A percentile compares a stretch with the other conserved stretches of the same genome.
Conservation (phyloP, 108 stramenopile species). For the Parietichytrium sp. region DNA sequence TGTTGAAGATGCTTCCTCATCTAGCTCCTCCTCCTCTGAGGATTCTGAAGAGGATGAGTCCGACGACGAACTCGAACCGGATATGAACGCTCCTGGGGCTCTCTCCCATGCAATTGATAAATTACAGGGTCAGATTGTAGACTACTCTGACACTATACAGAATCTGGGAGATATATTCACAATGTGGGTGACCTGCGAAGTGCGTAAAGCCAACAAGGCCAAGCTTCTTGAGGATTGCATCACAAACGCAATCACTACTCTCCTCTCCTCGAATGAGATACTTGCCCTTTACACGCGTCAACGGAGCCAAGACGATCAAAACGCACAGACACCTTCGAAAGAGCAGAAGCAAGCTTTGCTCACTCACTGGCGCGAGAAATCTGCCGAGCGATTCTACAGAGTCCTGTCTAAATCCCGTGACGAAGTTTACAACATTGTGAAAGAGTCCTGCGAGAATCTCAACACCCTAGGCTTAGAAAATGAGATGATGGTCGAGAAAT, state of each 20-base stretch:
- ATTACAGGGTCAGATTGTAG: neutral
- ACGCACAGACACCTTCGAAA: too few relatives aligned
- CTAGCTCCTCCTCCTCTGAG: neutral
- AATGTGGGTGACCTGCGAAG: neutral
- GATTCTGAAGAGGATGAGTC: neutral
- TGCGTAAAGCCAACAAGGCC: constrained; percentile 15
- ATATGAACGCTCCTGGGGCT: neutral
- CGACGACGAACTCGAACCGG: neutral
- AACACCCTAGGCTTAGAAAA: neutral
- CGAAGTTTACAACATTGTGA: constrained; percentile 46
- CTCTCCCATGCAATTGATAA: neutral
- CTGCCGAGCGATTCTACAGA: neutral
- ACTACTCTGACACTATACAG: neutral
- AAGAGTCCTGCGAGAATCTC: neutral
- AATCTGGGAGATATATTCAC: constrained; percentile 20
- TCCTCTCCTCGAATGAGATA: neutral
- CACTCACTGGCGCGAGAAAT: neutral
- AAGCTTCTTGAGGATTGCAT: neutral
- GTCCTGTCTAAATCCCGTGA: constrained; percentile 27
- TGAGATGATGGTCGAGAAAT: neutral
- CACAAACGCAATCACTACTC: neutral
- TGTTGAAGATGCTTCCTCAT: neutral
- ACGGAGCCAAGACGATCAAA: too few relatives aligned
- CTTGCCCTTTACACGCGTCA: too few relatives aligned
- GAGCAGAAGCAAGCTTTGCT: neutral